Base-by-base conservation (phyloP, 139 green algal genomes). In the Ettlia oleoabundans region DNA sequence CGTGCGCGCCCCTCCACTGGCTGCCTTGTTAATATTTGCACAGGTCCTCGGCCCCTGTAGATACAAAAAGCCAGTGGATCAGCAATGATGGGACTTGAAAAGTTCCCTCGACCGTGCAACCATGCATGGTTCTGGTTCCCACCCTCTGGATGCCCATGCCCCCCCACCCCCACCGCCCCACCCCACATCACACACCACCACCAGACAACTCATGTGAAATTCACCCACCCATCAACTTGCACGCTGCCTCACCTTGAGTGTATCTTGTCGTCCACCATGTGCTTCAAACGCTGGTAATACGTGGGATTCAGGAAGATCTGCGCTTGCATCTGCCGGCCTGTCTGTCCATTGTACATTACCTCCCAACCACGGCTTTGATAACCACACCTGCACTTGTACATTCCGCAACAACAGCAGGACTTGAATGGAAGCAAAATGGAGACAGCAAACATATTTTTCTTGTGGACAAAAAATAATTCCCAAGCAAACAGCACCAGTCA, bases 241-340 rank as follows among this genome's bases (percentile, higher is more conserved):
- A 3, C 26, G 9, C 55, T n/a, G 18, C 95, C n/a, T 92, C 87
- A 42, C 89, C 93, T 15, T 94, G 87, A 13, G 90, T 99, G 96
- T 82, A 98, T 98, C 87, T 99, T 98, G 88, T 99, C 96, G 86
- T 99, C 96, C 69, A 94, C 87, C 97, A 99, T 99, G 84, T 99
- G 97, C 94, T 99, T 99, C 21, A 99, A 92, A 28, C 97, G 93
- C 93, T 99, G 97, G 90, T 99, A 99, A 92, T 99, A 99, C 52
- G 97, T 99, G 61, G 97, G 97, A 72, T 96, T 97, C 42, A 99
- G 90, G 92, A 99, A 99, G 80, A 99, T 93, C 40, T 86, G 86
- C 13, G 86, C 87, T 71, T 83, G 81, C 41, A 95, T 78, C 64
- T 87, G 91, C 4, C 87, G 89, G 21, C 96, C 96, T 13, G 96